A percentile compares a stretch with the other conserved stretches of the same genome.
Evolutionary conservation across 1,284 basidiomycete genomes (phyloP).

Genomic region (Sporisorium sorghi): DNA sequence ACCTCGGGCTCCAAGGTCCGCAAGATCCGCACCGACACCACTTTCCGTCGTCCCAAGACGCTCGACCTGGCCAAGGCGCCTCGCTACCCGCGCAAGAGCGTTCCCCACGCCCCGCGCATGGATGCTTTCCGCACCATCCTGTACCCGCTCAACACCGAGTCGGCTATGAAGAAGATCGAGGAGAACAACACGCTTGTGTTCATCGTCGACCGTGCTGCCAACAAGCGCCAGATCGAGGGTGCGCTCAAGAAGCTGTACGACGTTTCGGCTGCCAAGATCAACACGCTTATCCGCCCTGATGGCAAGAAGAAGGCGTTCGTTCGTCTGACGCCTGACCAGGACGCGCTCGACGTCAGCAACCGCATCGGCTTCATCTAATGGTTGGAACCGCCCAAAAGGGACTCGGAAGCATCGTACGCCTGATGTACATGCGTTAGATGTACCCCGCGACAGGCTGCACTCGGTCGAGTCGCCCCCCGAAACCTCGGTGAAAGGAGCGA

Average conservation of each 20-base stretch:
- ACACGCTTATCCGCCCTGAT: slow-evolving; percentile 98
- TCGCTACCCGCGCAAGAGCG: slow-evolving; percentile 92
- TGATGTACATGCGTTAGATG: too few species aligned
- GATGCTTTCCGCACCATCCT: slow-evolving; percentile 96
- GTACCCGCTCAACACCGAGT: slow-evolving; percentile 76
- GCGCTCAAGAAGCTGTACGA: slow-evolving; percentile 99
- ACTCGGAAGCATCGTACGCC: too few species aligned
- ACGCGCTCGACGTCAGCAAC: slow-evolving; percentile 98
- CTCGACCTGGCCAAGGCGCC: slow-evolving; percentile 85
- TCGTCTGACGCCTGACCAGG: slow-evolving; percentile 91
- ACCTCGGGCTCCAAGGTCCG: slow-evolving; percentile 79
- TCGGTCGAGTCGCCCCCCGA: neutral
- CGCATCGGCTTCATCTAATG: slow-evolving; percentile 77
- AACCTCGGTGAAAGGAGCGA: too few species aligned
- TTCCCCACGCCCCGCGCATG: slow-evolving; percentile 95
- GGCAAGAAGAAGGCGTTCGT: slow-evolving; percentile 99
- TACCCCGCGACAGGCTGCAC: too few species aligned
- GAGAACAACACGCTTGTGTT: slow-evolving; percentile 99
- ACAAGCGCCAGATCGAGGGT: slow-evolving; percentile 96
- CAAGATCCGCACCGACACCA: slow-evolving; percentile 86
- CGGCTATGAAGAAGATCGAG: slow-evolving; percentile 87
- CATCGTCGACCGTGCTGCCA: slow-evolving; percentile 92
- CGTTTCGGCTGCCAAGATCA: slow-evolving; percentile 93
- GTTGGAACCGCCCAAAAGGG: neutral
- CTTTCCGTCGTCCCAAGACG: slow-evolving; percentile 97